These are phyloP conservation scores for Ogataea nitratoaversa DNA, from an alignment of 805 yeast genomes.

Conservation along the genomic window DNA sequence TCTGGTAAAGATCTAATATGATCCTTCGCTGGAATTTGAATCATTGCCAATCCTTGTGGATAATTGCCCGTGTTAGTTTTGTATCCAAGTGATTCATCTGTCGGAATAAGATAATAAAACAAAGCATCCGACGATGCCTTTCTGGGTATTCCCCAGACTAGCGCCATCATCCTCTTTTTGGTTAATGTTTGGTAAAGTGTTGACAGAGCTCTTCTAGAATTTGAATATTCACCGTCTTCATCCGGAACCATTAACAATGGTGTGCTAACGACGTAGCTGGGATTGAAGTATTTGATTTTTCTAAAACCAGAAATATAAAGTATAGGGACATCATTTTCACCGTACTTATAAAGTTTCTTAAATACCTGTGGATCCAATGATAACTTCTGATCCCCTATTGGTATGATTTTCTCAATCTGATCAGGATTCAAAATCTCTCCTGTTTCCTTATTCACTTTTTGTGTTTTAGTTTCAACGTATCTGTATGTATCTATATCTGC, in stretches of 20 bases:
- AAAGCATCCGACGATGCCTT: conserved; percentile 46
- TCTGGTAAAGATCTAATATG: conserved; percentile 66
- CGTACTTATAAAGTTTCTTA: conserved; percentile 30
- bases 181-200: conserved; percentile 60
- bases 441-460: conserved; percentile 35
- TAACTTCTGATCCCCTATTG: conserved; percentile 44
- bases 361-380: conserved; percentile 36
- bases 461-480: conserved; percentile 47
- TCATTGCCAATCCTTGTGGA: conserved; percentile 72
- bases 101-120: conserved; percentile 58
- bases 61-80: conserved; percentile 19
- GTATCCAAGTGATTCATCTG: conserved; percentile 24
- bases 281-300: conserved; percentile 38
- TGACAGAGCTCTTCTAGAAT: conserved; percentile 65
- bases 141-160: conserved; percentile 69
- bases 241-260: conserved; percentile 69
- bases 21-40: conserved; percentile 69
- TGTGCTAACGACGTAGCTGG: conserved; percentile 48
- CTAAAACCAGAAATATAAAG: conserved; percentile 70
- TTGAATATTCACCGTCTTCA: conserved; percentile 46
- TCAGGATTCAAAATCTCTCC: conserved; percentile 35
- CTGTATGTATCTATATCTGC: conserved; percentile 48
- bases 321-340: conserved; percentile 39
- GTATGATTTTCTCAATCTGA: conserved; percentile 34
- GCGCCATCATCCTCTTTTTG: conserved; percentile 49